Conservation (phyloP, 169 alveolate species). For the Besnoitia besnoiti region DNA sequence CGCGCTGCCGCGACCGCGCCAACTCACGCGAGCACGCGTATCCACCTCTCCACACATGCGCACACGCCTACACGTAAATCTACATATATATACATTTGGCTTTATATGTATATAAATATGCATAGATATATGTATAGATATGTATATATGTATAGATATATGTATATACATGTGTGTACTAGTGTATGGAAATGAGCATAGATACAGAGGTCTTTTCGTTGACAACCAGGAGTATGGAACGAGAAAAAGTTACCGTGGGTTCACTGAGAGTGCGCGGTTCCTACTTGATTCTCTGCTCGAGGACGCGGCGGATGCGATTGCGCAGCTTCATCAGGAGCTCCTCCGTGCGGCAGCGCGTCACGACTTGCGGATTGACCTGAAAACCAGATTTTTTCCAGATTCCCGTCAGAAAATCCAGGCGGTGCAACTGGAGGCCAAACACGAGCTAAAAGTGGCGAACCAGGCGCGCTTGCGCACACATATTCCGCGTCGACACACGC, state of each 20-base stretch:
- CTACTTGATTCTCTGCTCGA: conserved; percentile 50
- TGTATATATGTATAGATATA: no score
- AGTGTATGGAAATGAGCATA: not conserved
- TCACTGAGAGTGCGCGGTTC: not conserved
- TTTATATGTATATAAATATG: no score
- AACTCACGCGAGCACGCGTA: not conserved
- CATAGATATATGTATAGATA: no score
- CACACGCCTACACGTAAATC: not conserved
- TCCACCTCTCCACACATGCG: no score
- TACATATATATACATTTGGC: no score
- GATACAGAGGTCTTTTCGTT: not conserved
- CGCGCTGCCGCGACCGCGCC: not conserved
- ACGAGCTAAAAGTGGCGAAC: no score
- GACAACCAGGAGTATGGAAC: not conserved
- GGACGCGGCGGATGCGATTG: conserved; percentile 49
- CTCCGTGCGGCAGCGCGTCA: conserved; percentile 56
- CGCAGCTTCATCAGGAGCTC: conserved; percentile 52
- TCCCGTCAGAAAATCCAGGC: no score
- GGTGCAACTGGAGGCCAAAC: no score
- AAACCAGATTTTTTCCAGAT: no score
- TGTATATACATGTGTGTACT: not conserved
- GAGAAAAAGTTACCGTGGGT: not conserved
- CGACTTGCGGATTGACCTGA: conserved; percentile 59
- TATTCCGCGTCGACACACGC: no score
- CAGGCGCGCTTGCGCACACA: not conserved